Evolutionary conservation across 345 rosid genomes (phyloP), one percentile per base, ranked within the genome.

Genomic region (Hypericum perforatum): DNA sequence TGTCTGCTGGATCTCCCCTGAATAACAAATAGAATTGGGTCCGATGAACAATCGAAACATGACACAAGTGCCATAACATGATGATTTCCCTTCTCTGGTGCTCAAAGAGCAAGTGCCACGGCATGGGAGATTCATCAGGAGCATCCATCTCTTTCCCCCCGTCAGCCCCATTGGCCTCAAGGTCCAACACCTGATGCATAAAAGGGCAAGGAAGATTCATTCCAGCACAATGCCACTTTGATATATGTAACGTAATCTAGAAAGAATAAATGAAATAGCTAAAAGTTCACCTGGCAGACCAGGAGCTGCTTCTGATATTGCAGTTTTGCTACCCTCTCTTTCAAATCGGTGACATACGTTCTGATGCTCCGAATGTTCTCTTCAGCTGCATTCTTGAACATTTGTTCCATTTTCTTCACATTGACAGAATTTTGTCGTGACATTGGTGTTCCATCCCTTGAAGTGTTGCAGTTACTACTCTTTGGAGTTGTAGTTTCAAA

Each of bases 11-110:
- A 7, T 91, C 96, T 66, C 98, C 96, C 63, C 64, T 72, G 64
- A 91, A 91, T 40, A 91, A 41, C 79, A 82, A 65, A 67, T 78
- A 91, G 60, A 91, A 91, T 37, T 87, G 96, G 29, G 96, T 87
- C 32, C 95, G 82, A 60, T 87, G 98, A 16, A 91, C 63, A n/a
- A 87, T 68, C 13, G 98, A 82, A 53, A 85, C 92, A 63, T 91
- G 98, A 74, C 98, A 91, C 50, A 91, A 64, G 65, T 91, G 96
- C 98, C 98, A 91, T 63, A 91, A 64, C 98, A 91, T 91, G 60
- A 91, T 63, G 32, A 91, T 87, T 56, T 87, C 92, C 76, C 71
- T 84, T 69, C 80, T 85, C 63, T 91, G 87, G 46, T 87, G 89
- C 69, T 91, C 92, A 49, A 87, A 91, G 45, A 73, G 42, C 60